Base-by-base conservation (phyloP, 2,329 filamentous ascomycete genomes). In the Colletotrichum eremochloae region DNA sequence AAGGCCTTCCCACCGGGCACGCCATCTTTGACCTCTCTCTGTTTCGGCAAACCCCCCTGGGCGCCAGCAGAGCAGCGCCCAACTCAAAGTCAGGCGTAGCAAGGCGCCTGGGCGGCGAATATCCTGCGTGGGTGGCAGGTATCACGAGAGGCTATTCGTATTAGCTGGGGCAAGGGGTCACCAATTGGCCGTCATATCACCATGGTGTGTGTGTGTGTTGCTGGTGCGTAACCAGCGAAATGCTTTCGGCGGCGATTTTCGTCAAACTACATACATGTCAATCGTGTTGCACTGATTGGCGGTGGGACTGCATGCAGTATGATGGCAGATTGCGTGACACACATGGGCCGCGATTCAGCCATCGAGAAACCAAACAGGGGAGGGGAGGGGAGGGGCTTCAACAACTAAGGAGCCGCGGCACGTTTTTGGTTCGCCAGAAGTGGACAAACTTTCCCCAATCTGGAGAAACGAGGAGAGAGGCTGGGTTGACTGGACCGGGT, bases 291-390 rank as follows among this genome's bases (percentile, higher is more conserved):
- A 53, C 50, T 56, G 31, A 63, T 55, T 68, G 40, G 69, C n/a
- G 53, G 69, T 48, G 65, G 65, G 46, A 61, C 61, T 46, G 48
- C 69, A 69, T 72, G 69, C 69, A 63, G 69, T 9, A 56, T 58
- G 38, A 64, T 29, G 46, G 60, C 18, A 63, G 65, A 72, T 72
- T 72, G 60, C 60, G 69, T 72, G 60, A 69, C 66, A 68, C 68
- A 53, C n/a, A 33, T 38, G 52, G 36, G 31, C 44, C 36, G 33
- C 60, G 65, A 72, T 61, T 69, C 69, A 56, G 69, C 66, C 46
- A 64, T 64, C 46, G 42, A 56, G 48, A 61, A 50, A 56, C 36
- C 24, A 24, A 31, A n/a, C 9, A 15, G 31, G 55, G 52, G 46
- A 20, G 3, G 7, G 42, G 18, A 7, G 42, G 18, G 9, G 42